Evolutionary conservation across 495 filamentous ascomycete genomes (phyloP), one percentile per base, ranked within the genome.

Genomic region (Aspergillus funiculosus): DNA sequence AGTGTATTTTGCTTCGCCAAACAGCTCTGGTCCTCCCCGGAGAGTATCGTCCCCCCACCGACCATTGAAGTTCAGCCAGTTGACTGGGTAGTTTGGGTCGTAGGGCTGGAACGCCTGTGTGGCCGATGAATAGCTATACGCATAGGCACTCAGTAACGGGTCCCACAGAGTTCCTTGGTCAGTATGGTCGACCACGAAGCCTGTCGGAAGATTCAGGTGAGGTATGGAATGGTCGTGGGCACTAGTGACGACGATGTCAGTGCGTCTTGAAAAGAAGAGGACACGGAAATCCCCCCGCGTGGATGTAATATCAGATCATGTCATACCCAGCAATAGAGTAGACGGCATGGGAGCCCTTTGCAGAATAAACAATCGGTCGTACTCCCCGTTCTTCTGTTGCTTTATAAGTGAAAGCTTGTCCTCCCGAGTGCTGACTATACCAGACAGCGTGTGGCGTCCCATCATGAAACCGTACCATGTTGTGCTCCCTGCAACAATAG

Each of bases 391-490:
- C 80, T 44, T 79, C 66, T 5, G 75, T 55, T 27, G 71, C 68
- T 8, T 64, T 28, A 55, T 81, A 86, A 6, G 68, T 76, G 57
- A 83, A 86, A 6, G 81, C 80, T 57, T 82, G 66, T 18, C 80
- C 81, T 47, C 72, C 71, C 38, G 70, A 55, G 52, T 85, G 82
- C 53, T 84, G 80, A 52, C 72, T 77, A 48, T 72, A 83, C 79
- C 80, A 86, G 21, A 86, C 60, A 10, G 73, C 65, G 46, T 73
- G 56, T 1, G 82, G 81, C 6, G 52, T 48, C 19, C 78, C 80
- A 38, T 82, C 69, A 10, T 66, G 31, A 58, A 86, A 86, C 9
- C 82, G 79, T 41, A 86, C 69, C 80, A 83, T 81, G 48, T 75
- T 81, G 56, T 84, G 80, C 53, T 83, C 80, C 75, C 74, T 68